Evolutionary conservation across 2,329 filamentous ascomycete species (phyloP).

Genomic region (Lachnellula cervina): DNA sequence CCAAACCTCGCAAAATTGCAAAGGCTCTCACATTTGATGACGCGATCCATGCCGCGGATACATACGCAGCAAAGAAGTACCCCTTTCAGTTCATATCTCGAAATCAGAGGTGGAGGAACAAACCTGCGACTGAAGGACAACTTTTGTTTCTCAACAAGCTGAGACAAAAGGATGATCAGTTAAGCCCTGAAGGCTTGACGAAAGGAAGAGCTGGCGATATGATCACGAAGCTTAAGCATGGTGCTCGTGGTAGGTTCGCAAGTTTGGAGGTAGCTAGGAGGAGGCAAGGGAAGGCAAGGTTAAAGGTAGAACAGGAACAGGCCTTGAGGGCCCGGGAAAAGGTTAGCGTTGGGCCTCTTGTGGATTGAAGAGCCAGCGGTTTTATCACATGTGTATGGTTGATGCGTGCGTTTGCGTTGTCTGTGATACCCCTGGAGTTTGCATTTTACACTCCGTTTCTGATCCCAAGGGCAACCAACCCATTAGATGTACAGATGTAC

Average conservation of each 20-base stretch:
- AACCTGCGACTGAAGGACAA: constrained; percentile 60
- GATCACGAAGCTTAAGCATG: constrained; percentile 88
- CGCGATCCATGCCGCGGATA: constrained; percentile 82
- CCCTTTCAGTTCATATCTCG: constrained; percentile 62
- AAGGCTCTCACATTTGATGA: constrained; percentile 61
- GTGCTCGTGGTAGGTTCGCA: constrained; percentile 62
- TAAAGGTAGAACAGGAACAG: constrained; percentile 36
- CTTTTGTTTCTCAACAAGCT: constrained; percentile 66
- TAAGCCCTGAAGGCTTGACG: constrained; percentile 55
- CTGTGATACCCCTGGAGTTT: constrained; percentile 10
- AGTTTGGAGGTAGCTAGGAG: constrained; percentile 49
- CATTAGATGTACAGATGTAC: neutral
- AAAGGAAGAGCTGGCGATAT: constrained; percentile 83
- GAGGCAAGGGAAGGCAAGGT: constrained; percentile 38
- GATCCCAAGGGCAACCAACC: neutral
- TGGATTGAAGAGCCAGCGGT: constrained; percentile 14
- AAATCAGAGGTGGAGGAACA: constrained; percentile 63
- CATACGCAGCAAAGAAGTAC: constrained; percentile 64
- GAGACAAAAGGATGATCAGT: constrained; percentile 47
- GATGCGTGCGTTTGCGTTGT: constrained; percentile 1
- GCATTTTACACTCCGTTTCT: neutral
- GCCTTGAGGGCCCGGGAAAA: constrained; percentile 42
- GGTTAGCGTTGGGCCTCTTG: constrained; percentile 53
- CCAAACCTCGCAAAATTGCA: constrained; percentile 64
- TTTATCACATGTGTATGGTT: constrained; percentile 7